Conservation (phyloP, 352 stramenopile species). For the Globisporangium iwayamae region DNA sequence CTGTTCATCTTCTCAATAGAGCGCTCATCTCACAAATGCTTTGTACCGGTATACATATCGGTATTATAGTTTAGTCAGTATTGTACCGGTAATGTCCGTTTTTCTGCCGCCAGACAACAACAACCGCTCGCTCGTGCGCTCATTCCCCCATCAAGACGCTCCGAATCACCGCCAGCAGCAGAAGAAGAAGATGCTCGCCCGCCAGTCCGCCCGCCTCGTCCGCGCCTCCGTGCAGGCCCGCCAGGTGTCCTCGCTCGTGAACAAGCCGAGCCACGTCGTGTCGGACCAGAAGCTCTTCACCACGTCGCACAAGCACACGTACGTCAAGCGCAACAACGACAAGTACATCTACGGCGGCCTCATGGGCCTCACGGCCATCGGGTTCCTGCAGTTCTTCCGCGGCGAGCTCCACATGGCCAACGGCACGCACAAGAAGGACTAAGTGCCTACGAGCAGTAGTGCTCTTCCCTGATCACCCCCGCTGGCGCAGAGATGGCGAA, state of each 20-base stretch:
- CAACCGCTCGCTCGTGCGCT: neutral
- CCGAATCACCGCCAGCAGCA: neutral
- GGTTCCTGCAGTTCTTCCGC: conserved; percentile 53
- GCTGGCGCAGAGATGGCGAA: neutral
- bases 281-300: conserved; percentile 70
- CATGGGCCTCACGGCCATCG: conserved; percentile 40
- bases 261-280: conserved; percentile 60
- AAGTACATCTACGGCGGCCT: conserved; percentile 34
- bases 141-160: conserved; percentile 6
- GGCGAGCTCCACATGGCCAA: conserved; percentile 74
- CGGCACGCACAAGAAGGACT: conserved; percentile 68
- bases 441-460: conserved; percentile 17
- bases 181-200: conserved; percentile 45
- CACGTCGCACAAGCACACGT: conserved; percentile 53
- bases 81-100: neutral
- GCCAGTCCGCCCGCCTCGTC: conserved; percentile 37
- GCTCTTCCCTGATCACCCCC: neutral
- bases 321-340: conserved; percentile 66
- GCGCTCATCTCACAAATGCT: neutral
- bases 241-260: conserved; percentile 55
- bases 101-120: neutral
- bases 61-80: neutral
- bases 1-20: neutral
- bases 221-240: conserved; percentile 32
- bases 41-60: neutral